Conservation (phyloP, 2,329 filamentous ascomycete species). For the Colletotrichum limetticola region DNA sequence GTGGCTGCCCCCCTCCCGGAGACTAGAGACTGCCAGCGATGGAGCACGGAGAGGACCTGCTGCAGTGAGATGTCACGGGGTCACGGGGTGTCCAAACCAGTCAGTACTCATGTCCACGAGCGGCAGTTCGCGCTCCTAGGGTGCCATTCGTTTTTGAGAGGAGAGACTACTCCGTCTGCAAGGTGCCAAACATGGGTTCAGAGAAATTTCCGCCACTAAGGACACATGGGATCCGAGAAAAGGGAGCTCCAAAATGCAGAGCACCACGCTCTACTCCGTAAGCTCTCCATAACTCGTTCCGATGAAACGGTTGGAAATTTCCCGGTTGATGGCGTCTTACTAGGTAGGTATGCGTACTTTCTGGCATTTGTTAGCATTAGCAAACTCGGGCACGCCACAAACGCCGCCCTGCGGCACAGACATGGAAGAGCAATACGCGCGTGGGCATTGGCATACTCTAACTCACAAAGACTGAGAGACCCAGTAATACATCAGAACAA, state of each 20-base stretch:
- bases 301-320: slow-evolving; percentile 30
- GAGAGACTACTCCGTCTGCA: neutral
- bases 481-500: neutral
- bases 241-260: neutral
- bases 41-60: neutral
- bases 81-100: slow-evolving; percentile 2
- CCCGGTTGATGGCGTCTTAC: neutral
- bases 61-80: slow-evolving; percentile 11
- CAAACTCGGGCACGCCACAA: neutral
- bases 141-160: neutral
- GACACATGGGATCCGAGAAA: neutral
- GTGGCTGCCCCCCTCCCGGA: neutral
- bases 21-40: slow-evolving; percentile 17
- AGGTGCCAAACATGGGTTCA: neutral
- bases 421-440: neutral
- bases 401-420: neutral
- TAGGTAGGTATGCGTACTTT: neutral
- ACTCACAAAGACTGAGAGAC: neutral
- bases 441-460: too few relatives aligned
- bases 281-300: neutral
- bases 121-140: slow-evolving; percentile 15
- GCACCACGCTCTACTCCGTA: neutral
- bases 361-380: neutral
- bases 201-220: slow-evolving; percentile 23
- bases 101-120: neutral